Base-by-base conservation (phyloP, 2,329 filamentous ascomycete genomes). In the Emericellopsis cladophorae region DNA sequence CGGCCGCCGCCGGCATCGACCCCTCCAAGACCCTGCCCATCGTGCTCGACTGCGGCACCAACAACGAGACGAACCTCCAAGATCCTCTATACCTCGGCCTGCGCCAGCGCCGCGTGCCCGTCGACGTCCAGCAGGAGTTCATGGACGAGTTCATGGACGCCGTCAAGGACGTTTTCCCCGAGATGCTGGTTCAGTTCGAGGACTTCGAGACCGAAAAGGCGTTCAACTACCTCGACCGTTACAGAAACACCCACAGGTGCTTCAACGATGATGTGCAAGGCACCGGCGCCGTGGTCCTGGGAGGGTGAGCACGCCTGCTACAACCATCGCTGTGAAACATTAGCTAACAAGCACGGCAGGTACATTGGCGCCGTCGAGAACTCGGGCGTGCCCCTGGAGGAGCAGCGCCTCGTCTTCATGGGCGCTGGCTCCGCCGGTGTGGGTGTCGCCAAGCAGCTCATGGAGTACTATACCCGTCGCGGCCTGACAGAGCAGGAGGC, bases 181-280 rank as follows among this genome's bases (percentile, higher is more conserved):
- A 72, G 12, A 81, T 73, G 76, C 62, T 81, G 36, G 85, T 96
- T 47, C 92, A 96, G 60, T 96, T 95, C 53, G 90, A 96, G 61
- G 92, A 96, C 58, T 96, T 95, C 64, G 94, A 96, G 70, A 94
- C 90, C 55, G 73, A 77, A 51, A 80, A 80, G 64, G 90, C 92
- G 37, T 98, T 96, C 75, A 83, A 84, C 47, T 90, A 93, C 54
- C 76, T 96, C 33, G 84, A 92, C 58, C 79, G 87, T 45, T 96
- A 96, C 67, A 83, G 86, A 51, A 72, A 89, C 58, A 76, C 72
- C 48, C 90, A 95, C 71, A 89, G 85, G 62, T 93, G 86, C 73
- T 98, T 98, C 77, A 96, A 96, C 62, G 92, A 96, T 57, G 90
- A 98, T 58, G 92, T 98, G 57, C 90, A 96, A 69, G 90, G 90